phyloP scores from a whole-genome alignment of 805 yeast genomes.

The Kazachstania taianensis region DNA sequence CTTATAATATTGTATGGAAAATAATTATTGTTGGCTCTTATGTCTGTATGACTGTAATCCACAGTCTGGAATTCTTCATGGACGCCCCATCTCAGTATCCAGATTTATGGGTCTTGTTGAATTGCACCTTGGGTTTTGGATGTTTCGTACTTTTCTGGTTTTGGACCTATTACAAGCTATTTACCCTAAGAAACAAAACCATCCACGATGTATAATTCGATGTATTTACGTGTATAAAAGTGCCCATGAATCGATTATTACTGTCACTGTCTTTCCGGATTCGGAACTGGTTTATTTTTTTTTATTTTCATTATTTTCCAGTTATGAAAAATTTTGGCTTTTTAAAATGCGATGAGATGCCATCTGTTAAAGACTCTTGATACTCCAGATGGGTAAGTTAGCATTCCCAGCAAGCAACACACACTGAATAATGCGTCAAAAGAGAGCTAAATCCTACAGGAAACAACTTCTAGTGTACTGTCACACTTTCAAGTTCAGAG shows the following conservation, averaged over 20 bases:
- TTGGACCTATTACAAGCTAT: conserved; percentile 63
- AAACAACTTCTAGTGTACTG: conserved; percentile 82
- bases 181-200: conserved; percentile 22
- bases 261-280: background rate
- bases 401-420: background rate
- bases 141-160: conserved; percentile 69
- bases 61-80: conserved; percentile 40
- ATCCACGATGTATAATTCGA: conserved; percentile 15
- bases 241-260: background rate
- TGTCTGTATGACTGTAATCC: conserved; percentile 40
- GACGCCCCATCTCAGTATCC: conserved; percentile 57
- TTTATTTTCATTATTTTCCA: background rate
- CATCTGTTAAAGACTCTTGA: too few relatives aligned
- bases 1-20: conserved; percentile 40
- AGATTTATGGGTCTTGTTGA: conserved; percentile 76
- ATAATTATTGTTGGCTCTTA: conserved; percentile 44
- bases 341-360: conserved; percentile 5
- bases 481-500: conserved; percentile 84
- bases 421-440: conserved; percentile 68
- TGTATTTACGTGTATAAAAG: background rate
- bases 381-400: background rate
- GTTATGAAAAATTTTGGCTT: background rate
- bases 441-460: conserved; percentile 87
- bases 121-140: conserved; percentile 62
- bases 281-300: background rate